A percentile compares a stretch with the other conserved stretches of the same genome.
Conservation (phyloP, 139 green algal species). For the Trebouxia sp. region DNA sequence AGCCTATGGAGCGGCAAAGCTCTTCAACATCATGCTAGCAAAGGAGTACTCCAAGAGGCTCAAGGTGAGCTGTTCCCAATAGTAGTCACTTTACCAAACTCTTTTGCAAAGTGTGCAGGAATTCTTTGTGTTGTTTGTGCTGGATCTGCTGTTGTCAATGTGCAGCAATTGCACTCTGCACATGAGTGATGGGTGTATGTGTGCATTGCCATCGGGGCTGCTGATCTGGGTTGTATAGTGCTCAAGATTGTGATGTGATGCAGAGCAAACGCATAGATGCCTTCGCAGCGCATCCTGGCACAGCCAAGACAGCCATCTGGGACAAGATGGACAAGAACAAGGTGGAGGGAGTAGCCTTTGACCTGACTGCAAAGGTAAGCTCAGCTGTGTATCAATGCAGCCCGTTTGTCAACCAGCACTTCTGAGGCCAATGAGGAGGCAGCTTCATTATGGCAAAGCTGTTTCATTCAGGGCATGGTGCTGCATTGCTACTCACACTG, state of each 20-base stretch:
- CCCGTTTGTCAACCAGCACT: background rate
- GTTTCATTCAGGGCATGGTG: too few species aligned
- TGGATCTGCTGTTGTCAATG: background rate
- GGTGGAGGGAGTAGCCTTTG: slow-evolving; percentile 12
- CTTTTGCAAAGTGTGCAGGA: too few species aligned
- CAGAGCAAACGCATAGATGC: slow-evolving; percentile 7
- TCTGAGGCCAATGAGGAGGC: too few species aligned
- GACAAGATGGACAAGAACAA: background rate
- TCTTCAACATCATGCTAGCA: slow-evolving; percentile 37
- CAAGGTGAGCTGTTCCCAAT: background rate
- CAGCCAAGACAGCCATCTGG: background rate
- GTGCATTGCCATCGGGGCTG: background rate
- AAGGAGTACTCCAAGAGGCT: slow-evolving; percentile 17
- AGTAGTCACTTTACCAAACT: too few species aligned
- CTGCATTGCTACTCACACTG: too few species aligned
- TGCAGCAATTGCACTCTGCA: background rate
- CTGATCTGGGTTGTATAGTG: background rate
- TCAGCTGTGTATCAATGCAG: background rate
- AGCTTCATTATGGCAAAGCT: too few species aligned
- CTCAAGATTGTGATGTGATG: background rate
- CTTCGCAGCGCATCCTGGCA: slow-evolving; percentile 19
- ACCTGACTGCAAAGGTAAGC: background rate
- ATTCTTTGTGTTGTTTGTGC: too few species aligned
- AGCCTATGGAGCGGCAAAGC: slow-evolving; percentile 20
- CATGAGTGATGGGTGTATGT: background rate